Evolutionary conservation across 2,329 filamentous ascomycete genomes (phyloP).

Genomic region (Aureobasidium pullulans): DNA sequence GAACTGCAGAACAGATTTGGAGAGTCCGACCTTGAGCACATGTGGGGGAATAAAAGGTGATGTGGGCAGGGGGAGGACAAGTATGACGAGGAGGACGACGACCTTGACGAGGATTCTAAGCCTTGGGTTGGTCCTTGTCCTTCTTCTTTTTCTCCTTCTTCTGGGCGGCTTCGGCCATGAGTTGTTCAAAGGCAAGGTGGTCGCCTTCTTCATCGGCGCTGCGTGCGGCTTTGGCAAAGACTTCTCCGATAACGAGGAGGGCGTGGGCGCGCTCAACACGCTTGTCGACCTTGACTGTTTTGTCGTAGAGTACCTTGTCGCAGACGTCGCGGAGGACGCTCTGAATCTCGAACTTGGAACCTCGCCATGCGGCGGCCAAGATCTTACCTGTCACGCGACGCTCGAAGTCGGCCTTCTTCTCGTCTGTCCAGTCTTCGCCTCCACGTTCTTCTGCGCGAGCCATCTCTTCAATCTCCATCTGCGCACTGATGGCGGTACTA

Average conservation of each 20-base stretch:
- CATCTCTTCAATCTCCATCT: slow-evolving; percentile 99
- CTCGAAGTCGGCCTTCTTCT: slow-evolving; percentile 93
- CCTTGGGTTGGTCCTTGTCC: slow-evolving; percentile 8
- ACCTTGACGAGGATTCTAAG: neutral
- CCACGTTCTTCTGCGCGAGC: slow-evolving; percentile 89
- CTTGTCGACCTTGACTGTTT: slow-evolving; percentile 74
- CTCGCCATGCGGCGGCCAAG: slow-evolving; percentile 89
- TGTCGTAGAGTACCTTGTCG: slow-evolving; percentile 73
- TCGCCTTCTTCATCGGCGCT: slow-evolving; percentile 85
- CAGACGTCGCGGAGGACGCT: slow-evolving; percentile 91
- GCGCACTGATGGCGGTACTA: slow-evolving; percentile 88
- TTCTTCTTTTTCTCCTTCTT: slow-evolving; percentile 76
- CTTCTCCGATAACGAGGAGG: slow-evolving; percentile 77
- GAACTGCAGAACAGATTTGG: too few species aligned
- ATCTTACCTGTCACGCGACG: slow-evolving; percentile 96
- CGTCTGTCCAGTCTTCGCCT: slow-evolving; percentile 96
- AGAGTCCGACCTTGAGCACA: too few species aligned
- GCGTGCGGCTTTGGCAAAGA: slow-evolving; percentile 70
- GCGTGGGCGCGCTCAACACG: slow-evolving; percentile 85
- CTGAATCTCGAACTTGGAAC: slow-evolving; percentile 97
- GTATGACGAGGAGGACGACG: too few species aligned
- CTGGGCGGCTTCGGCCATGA: slow-evolving; percentile 90
- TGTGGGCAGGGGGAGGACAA: too few species aligned
- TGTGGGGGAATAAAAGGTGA: too few species aligned
- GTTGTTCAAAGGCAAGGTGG: slow-evolving; percentile 96